Evolutionary conservation across 768 basidiomycete species (phyloP).

Genomic region (Hericium rajendrae): DNA sequence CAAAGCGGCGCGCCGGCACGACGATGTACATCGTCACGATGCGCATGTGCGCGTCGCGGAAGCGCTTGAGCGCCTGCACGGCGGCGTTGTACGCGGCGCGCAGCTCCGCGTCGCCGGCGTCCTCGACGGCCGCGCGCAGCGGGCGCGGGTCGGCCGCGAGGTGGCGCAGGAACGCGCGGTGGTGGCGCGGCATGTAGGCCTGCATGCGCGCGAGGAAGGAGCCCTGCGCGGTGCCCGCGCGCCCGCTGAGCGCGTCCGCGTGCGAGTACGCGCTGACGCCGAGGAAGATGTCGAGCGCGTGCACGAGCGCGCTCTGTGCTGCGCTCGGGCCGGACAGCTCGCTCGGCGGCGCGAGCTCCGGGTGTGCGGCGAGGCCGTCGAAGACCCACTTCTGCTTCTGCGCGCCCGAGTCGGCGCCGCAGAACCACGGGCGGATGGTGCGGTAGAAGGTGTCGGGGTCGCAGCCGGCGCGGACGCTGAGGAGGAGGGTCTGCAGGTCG

Average conservation of each 20-base stretch:
- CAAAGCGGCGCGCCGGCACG: conserved; percentile 33
- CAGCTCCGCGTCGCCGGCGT: conserved; percentile 13
- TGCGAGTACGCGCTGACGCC: conserved; percentile 35
- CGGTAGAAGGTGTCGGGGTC: conserved; percentile 57
- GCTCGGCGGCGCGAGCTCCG: conserved; percentile 21
- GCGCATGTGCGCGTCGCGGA: conserved; percentile 49
- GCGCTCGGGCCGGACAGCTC: conserved; percentile 50
- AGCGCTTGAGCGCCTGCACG: conserved; percentile 38
- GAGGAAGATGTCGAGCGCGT: conserved; percentile 44
- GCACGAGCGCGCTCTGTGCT: conserved; percentile 52
- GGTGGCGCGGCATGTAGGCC: conserved; percentile 51
- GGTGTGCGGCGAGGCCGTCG: conserved; percentile 31
- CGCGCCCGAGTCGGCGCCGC: conserved; percentile 37
- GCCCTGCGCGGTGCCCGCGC: not conserved
- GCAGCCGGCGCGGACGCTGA: conserved; percentile 58
- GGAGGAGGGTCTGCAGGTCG: conserved; percentile 49
- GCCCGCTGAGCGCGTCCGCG: conserved; percentile 13
- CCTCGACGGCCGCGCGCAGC: conserved; percentile 33
- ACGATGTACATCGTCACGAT: conserved; percentile 51
- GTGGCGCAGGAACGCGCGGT: conserved; percentile 47
- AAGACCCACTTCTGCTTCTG: conserved; percentile 28
- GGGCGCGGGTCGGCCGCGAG: conserved; percentile 38
- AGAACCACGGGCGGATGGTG: conserved; percentile 54
- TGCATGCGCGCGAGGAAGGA: conserved; percentile 47
- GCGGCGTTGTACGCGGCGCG: conserved; percentile 39